Conservation (phyloP, 2,329 filamentous ascomycete genomes). For the Mariannaea sp. region DNA sequence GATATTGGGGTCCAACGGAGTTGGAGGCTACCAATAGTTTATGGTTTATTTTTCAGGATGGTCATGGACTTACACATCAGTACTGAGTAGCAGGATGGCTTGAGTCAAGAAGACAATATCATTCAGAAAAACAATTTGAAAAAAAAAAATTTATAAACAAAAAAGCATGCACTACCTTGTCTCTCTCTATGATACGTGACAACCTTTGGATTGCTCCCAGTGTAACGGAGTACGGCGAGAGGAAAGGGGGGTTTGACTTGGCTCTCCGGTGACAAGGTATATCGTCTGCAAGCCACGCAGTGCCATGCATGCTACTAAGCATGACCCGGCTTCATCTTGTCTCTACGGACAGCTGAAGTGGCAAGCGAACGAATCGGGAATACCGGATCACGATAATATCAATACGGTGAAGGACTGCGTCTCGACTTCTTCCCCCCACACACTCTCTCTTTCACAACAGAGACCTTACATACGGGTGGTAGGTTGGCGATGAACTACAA, state of each 20-base stretch:
- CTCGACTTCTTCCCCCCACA: no score
- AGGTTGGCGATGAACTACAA: no score
- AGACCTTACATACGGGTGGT: no score
- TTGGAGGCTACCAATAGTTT: constrained; percentile 5
- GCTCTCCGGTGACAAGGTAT: background rate
- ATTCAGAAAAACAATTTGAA: background rate
- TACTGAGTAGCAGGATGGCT: background rate
- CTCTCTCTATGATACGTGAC: no score
- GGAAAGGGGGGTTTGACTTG: no score
- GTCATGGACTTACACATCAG: constrained; percentile 1
- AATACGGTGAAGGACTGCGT: no score
- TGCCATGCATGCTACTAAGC: constrained; percentile 1
- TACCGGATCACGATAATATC: background rate
- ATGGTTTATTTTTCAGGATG: constrained; percentile 4
- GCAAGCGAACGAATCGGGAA: background rate
- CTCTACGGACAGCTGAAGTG: background rate
- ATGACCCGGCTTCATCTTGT: background rate
- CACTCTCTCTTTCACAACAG: no score
- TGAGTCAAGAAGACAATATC: background rate
- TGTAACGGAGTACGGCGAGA: no score
- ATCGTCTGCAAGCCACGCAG: constrained; percentile 10
- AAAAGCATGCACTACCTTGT: no score
- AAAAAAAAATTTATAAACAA: no score
- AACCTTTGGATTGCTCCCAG: no score
- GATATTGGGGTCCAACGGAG: background rate